phyloP scores from a whole-genome alignment of 2,329 filamentous ascomycete species.

The Verticillium isaacii region DNA sequence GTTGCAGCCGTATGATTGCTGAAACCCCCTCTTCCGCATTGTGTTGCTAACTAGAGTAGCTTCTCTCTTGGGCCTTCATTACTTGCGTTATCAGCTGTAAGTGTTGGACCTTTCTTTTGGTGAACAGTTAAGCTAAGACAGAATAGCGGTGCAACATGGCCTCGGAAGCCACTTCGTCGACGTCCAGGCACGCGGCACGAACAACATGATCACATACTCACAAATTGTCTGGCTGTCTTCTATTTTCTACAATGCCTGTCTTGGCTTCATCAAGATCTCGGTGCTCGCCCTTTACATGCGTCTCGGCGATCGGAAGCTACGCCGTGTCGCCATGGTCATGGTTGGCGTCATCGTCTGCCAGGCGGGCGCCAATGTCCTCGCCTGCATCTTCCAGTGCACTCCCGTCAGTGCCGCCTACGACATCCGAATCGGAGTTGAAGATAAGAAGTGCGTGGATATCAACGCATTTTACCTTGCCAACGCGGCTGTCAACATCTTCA shows the following conservation, averaged over 20 bases:
- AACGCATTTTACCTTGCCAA: constrained; percentile 42
- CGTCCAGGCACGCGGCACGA: constrained; percentile 11
- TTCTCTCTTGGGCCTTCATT: constrained; percentile 25
- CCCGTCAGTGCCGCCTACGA: constrained; percentile 35
- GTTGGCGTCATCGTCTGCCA: constrained; percentile 32
- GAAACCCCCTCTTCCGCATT: neutral
- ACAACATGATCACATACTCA: constrained; percentile 13
- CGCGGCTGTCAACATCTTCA: constrained; percentile 40
- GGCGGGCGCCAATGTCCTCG: constrained; percentile 33
- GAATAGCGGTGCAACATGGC: constrained; percentile 15
- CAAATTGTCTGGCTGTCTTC: constrained; percentile 35
- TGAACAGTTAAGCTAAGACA: neutral
- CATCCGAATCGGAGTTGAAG: constrained; percentile 14
- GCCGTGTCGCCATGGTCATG: constrained; percentile 30
- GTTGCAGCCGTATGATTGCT: constrained; percentile 7
- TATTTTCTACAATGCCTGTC: constrained; percentile 40
- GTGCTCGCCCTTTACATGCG: constrained; percentile 39
- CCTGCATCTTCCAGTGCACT: constrained; percentile 36
- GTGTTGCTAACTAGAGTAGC: constrained; percentile 4
- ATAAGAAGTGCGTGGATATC: constrained; percentile 36
- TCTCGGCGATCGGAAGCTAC: constrained; percentile 31
- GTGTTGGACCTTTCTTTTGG: neutral
- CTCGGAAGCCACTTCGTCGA: constrained; percentile 23
- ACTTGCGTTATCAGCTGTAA: constrained; percentile 25
- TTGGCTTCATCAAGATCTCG: constrained; percentile 43